Evolutionary conservation across 1,139 yeast species (phyloP).

Genomic region (Magnusiomyces fungicola): DNA sequence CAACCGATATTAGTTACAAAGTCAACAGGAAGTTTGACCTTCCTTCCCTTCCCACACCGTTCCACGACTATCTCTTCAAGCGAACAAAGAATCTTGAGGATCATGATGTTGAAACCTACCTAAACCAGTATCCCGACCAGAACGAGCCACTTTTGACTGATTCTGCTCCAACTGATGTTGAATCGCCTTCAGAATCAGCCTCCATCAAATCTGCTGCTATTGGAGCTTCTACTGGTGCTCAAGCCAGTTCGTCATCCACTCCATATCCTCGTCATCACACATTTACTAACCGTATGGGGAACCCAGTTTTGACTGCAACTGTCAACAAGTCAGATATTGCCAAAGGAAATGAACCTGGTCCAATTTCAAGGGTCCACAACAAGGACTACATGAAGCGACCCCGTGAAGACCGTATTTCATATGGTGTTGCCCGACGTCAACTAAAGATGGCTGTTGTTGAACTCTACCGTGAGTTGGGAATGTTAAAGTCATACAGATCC

Average conservation of each 20-base stretch:
- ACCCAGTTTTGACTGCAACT: background rate
- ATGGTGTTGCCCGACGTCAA: conserved; percentile 63
- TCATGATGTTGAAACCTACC: background rate
- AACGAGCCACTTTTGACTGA: background rate
- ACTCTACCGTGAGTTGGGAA: conserved; percentile 69
- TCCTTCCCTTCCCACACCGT: conserved; percentile 28
- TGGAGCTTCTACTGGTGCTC: background rate
- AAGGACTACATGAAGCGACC: conserved; percentile 15
- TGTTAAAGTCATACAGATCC: conserved; percentile 66
- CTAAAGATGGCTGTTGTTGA: conserved; percentile 73
- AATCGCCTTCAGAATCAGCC: background rate
- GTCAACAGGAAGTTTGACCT: conserved; percentile 25
- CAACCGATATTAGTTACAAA: conserved; percentile 19
- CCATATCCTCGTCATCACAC: background rate
- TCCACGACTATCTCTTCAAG: conserved; percentile 9
- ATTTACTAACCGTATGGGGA: background rate
- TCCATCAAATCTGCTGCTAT: background rate
- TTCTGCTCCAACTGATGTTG: background rate
- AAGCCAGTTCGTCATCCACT: no score
- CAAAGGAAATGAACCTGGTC: background rate
- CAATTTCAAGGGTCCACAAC: background rate
- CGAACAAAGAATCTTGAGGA: conserved; percentile 1
- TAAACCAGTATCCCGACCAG: conserved; percentile 3
- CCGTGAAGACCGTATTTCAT: conserved; percentile 34
- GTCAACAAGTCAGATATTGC: background rate